phyloP scores from a whole-genome alignment of 2,329 filamentous ascomycete species.

The Bipolaris gigantea region DNA sequence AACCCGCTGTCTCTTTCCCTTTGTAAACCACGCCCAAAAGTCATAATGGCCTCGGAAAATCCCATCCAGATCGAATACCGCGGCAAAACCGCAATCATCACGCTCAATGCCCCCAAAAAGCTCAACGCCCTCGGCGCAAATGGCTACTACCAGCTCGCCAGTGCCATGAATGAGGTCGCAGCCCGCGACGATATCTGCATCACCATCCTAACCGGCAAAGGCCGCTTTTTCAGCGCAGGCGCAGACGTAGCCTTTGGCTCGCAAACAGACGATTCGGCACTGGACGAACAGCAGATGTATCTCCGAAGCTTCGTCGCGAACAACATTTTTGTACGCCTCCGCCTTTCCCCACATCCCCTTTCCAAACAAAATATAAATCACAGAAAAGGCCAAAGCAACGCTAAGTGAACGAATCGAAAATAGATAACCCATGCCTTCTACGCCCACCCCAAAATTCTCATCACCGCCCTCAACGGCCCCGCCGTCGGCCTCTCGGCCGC shows the following conservation, averaged over 20 bases:
- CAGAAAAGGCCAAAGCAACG: too few relatives aligned
- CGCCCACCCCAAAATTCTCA: conserved; percentile 89
- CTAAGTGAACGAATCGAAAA: too few relatives aligned
- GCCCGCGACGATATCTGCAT: conserved; percentile 77
- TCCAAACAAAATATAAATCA: background rate
- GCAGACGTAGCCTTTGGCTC: conserved; percentile 70
- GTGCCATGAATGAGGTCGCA: conserved; percentile 75
- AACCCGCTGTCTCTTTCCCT: background rate
- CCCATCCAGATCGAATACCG: conserved; percentile 62
- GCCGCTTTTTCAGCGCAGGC: conserved; percentile 86
- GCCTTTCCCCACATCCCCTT: background rate
- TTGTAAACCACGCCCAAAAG: background rate
- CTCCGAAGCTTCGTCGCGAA: conserved; percentile 74
- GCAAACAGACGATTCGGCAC: conserved; percentile 40
- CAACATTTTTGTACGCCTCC: conserved; percentile 61
- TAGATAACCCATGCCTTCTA: conserved; percentile 90
- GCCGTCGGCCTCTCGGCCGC: conserved; percentile 87
- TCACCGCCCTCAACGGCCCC: conserved; percentile 89
- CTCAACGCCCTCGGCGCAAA: conserved; percentile 77
- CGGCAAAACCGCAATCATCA: conserved; percentile 78
- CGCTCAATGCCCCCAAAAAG: conserved; percentile 81
- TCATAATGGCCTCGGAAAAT: conserved; percentile 48
- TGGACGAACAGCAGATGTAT: conserved; percentile 58
- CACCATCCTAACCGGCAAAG: conserved; percentile 81
- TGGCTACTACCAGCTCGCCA: conserved; percentile 77